phyloP scores from a whole-genome alignment of 2,329 filamentous ascomycete species.

The Fusarium sp. region DNA sequence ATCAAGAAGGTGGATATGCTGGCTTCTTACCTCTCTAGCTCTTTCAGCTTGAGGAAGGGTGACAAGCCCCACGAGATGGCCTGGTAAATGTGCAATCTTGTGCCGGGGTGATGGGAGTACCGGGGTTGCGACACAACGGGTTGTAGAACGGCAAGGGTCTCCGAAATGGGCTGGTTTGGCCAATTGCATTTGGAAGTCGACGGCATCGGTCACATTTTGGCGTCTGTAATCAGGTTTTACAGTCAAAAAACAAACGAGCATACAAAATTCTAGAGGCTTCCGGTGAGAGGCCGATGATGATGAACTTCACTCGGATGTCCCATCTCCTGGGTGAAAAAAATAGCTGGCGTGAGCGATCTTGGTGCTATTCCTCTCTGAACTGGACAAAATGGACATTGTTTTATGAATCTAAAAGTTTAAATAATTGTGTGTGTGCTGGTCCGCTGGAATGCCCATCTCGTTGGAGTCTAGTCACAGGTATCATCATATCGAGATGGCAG shows the following conservation, averaged over 20 bases:
- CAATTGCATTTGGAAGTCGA: conserved; percentile 74
- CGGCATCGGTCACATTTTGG: conserved; percentile 73
- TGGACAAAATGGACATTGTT: conserved; percentile 36
- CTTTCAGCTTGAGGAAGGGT: conserved; percentile 98
- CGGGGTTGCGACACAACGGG: conserved; percentile 51
- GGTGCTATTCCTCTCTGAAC: conserved; percentile 16
- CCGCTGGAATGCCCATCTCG: conserved; percentile 7
- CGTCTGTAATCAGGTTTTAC: conserved; percentile 74
- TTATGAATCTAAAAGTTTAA: conserved; percentile 25
- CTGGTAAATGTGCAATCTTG: conserved; percentile 75
- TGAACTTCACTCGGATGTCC: conserved; percentile 44
- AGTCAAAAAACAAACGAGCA: conserved; percentile 64
- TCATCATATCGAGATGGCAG: conserved; percentile 8
- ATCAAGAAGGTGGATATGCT: conserved; percentile 99
- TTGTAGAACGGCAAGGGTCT: conserved; percentile 60
- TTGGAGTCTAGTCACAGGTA: background rate
- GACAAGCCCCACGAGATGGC: conserved; percentile 99
- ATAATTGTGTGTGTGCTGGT: conserved; percentile 22
- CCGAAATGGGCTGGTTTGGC: conserved; percentile 67
- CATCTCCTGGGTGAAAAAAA: conserved; percentile 37
- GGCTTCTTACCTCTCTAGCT: conserved; percentile 90
- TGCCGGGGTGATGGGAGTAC: conserved; percentile 45
- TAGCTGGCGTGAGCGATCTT: conserved; percentile 29
- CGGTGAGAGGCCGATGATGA: conserved; percentile 50
- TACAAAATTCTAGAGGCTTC: conserved; percentile 52